Evolutionary conservation across 1,284 basidiomycete species (phyloP).

Genomic region (Pisolithus thermaeus): DNA sequence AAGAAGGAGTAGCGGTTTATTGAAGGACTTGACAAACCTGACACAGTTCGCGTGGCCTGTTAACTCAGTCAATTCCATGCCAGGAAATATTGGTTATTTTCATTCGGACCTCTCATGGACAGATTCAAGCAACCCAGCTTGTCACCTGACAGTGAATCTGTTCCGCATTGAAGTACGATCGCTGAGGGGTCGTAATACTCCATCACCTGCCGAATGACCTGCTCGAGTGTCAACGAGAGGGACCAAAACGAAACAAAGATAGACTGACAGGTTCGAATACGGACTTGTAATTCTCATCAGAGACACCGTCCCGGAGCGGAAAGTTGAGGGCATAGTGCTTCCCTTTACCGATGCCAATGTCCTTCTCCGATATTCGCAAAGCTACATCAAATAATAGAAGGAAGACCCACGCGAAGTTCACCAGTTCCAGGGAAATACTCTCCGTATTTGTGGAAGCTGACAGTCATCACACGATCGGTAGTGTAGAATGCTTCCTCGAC

Average conservation of each 20-base stretch:
- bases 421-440: slow-evolving; percentile 99
- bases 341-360: slow-evolving; percentile 89
- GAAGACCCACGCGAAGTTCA: slow-evolving; percentile 71
- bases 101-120: slow-evolving; percentile 79
- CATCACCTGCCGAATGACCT: slow-evolving; percentile 96
- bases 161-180: slow-evolving; percentile 96
- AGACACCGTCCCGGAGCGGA: slow-evolving; percentile 92
- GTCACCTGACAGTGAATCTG: slow-evolving; percentile 97
- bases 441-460: slow-evolving; percentile 98
- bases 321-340: slow-evolving; percentile 95
- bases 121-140: slow-evolving; percentile 96
- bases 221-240: slow-evolving; percentile 5
- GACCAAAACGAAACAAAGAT: neutral
- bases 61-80: slow-evolving; percentile 1
- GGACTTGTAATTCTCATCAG: slow-evolving; percentile 91
- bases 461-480: slow-evolving; percentile 98
- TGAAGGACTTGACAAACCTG: slow-evolving; percentile 95
- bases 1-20: slow-evolving; percentile 86
- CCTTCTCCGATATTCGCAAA: slow-evolving; percentile 39
- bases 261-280: slow-evolving; percentile 88
- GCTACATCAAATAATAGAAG: neutral
- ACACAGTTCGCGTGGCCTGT: slow-evolving; percentile 95
- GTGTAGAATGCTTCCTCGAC: slow-evolving; percentile 99
- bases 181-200: slow-evolving; percentile 94
- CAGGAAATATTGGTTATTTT: neutral